Evolutionary conservation across 1,284 basidiomycete species (phyloP).

Genomic region (Rhodotorula sp.): DNA sequence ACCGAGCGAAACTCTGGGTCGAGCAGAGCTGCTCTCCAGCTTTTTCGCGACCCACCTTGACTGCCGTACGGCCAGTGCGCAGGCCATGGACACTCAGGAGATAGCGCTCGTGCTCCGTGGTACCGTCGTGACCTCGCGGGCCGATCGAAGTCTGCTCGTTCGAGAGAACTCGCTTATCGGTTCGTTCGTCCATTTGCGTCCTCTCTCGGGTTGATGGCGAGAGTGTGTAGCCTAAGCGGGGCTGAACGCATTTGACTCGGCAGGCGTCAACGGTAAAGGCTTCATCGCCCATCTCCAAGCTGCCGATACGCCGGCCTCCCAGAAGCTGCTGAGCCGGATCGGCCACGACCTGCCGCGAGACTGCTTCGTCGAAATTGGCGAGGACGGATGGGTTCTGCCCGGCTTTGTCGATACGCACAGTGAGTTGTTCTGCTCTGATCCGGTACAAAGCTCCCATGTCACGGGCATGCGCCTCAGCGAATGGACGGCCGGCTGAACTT

Average conservation of each 20-base stretch:
- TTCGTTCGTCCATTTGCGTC: constrained; percentile 42
- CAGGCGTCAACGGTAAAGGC: constrained; percentile 59
- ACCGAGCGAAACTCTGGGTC: no score
- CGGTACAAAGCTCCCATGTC: no score
- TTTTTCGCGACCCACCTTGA: no score
- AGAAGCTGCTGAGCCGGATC: background rate
- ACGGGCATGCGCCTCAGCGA: no score
- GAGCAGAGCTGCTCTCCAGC: no score
- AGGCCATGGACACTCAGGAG: background rate
- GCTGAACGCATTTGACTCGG: background rate
- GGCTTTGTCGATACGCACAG: constrained; percentile 55
- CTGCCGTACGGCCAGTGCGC: background rate
- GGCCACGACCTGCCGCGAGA: constrained; percentile 5
- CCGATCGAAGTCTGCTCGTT: constrained; percentile 58
- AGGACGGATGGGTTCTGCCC: constrained; percentile 63
- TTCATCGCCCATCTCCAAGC: constrained; percentile 56
- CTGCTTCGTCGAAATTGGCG: constrained; percentile 31
- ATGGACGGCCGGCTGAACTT: no score
- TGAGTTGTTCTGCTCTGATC: background rate
- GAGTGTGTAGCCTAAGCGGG: no score
- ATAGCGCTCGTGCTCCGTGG: constrained; percentile 51
- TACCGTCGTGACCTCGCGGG: constrained; percentile 61
- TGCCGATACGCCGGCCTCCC: background rate
- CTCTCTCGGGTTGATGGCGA: background rate
- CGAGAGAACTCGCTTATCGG: constrained; percentile 61